Conservation (phyloP, 75 land plant species). For the Chamaecyparis obtusa region DNA sequence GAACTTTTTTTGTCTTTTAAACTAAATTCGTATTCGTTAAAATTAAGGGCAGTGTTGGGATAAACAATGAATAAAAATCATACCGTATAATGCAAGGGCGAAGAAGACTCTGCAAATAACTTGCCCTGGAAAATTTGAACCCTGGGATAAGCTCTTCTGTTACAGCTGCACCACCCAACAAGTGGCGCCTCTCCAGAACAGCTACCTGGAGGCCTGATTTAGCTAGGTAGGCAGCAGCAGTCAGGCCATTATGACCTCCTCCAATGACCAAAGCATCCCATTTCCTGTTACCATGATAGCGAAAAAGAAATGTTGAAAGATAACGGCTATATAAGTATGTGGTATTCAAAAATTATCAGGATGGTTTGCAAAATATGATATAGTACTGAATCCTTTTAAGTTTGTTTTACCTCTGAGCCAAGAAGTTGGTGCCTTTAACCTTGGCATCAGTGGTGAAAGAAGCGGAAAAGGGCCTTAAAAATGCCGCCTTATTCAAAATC, state of each 20-base stretch:
- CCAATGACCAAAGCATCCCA: constrained; percentile 95
- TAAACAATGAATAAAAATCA: neutral
- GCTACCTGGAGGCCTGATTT: constrained; percentile 78
- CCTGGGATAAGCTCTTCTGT: constrained; percentile 95
- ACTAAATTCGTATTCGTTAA: neutral
- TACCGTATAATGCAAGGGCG: constrained; percentile 83
- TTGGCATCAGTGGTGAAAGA: constrained; percentile 13
- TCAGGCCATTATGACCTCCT: constrained; percentile 96
- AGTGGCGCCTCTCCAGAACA: constrained; percentile 83
- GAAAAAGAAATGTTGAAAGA: neutral
- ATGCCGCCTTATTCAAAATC: neutral
- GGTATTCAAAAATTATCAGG: too few species aligned
- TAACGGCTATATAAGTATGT: neutral
- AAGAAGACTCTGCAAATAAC: constrained; percentile 94
- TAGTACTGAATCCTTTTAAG: neutral
- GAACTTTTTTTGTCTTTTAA: neutral
- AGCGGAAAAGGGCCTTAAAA: neutral
- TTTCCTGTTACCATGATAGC: constrained; percentile 21
- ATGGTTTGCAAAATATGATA: too few species aligned
- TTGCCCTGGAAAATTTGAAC: constrained; percentile 89
- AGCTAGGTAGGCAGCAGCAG: constrained; percentile 91
- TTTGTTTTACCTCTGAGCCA: constrained; percentile 5
- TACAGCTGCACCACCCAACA: constrained; percentile 96
- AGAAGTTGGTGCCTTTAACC: constrained; percentile 9
- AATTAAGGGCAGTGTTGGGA: neutral